A percentile compares a stretch with the other conserved stretches of the same genome.
Evolutionary conservation across 2,329 filamentous ascomycete genomes (phyloP).

Genomic region (Xylaria sp.): DNA sequence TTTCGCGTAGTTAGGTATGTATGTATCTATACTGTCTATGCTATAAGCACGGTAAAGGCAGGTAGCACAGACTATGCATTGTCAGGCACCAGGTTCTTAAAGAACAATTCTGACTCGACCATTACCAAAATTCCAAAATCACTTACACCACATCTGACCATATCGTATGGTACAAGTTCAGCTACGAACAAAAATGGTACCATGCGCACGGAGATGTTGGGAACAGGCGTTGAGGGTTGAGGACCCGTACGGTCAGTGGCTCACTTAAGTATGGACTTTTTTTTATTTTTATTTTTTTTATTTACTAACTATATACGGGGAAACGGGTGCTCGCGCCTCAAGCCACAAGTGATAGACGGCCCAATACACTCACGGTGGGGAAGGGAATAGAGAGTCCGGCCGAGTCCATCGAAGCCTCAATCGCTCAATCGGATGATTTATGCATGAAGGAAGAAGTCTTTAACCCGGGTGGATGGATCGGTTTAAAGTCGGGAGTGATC

Average conservation of each 20-base stretch:
- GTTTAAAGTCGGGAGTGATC: constrained; percentile 1
- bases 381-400: constrained; percentile 6
- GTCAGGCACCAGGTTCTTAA: not conserved
- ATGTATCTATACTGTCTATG: not conserved
- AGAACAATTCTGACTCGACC: not conserved
- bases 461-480: constrained; percentile 11
- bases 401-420: constrained; percentile 21
- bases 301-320: not conserved
- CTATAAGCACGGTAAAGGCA: not conserved
- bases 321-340: not conserved
- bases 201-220: not conserved
- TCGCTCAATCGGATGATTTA: constrained; percentile 23
- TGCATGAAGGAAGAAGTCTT: constrained; percentile 11
- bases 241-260: not conserved
- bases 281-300: too few species aligned
- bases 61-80: not conserved
- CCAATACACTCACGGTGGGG: constrained; percentile 4
- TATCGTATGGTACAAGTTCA: not conserved
- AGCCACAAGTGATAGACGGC: constrained; percentile 7
- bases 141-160: not conserved
- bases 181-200: not conserved
- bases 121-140: not conserved
- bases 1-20: not conserved
- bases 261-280: not conserved
- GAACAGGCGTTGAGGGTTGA: not conserved